Evolutionary conservation across 2,329 filamentous ascomycete genomes (phyloP).

Genomic region (Hypocreales sp.): DNA sequence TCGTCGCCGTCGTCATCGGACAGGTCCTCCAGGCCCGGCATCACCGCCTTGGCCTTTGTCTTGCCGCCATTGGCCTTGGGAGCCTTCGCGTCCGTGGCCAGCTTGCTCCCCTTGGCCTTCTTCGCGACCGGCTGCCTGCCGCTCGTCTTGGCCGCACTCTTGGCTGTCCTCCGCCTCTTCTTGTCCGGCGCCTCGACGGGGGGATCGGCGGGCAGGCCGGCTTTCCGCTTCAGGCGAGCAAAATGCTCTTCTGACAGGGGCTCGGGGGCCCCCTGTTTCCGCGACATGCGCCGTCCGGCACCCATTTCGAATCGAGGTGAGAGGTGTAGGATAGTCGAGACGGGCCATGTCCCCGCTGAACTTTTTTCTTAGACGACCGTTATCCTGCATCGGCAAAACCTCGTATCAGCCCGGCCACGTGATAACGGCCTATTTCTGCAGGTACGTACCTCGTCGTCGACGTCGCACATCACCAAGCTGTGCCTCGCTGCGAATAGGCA

Average conservation of each 20-base stretch:
- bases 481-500: too few relatives aligned
- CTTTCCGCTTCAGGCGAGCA: conserved; percentile 74
- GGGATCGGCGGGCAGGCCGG: conserved; percentile 48
- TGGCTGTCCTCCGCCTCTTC: conserved; percentile 7
- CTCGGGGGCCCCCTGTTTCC: conserved; percentile 82
- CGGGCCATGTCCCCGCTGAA: too few relatives aligned
- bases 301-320: conserved; percentile 48
- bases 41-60: conserved; percentile 13
- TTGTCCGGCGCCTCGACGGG: conserved; percentile 28
- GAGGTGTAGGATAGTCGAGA: too few relatives aligned
- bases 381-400: too few relatives aligned
- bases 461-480: too few relatives aligned
- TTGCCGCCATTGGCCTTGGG: conserved; percentile 17
- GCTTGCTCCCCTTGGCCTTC: conserved; percentile 17
- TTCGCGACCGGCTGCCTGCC: conserved; percentile 6
- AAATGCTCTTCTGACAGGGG: conserved; percentile 68
- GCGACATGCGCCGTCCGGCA: conserved; percentile 69
- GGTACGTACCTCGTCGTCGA: too few relatives aligned
- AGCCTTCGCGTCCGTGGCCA: conserved; percentile 8
- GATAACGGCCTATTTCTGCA: too few relatives aligned
- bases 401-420: too few relatives aligned
- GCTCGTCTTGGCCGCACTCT: conserved; percentile 9
- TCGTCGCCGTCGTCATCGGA: conserved; percentile 27
- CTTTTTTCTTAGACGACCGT: too few relatives aligned
- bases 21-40: conserved; percentile 28